Percentiles rank a stretch among this genome's conserved stretches.
These are phyloP conservation scores for Petunia hybrid DNA, from an alignment of 305 asterid species.

Conservation along the genomic window DNA sequence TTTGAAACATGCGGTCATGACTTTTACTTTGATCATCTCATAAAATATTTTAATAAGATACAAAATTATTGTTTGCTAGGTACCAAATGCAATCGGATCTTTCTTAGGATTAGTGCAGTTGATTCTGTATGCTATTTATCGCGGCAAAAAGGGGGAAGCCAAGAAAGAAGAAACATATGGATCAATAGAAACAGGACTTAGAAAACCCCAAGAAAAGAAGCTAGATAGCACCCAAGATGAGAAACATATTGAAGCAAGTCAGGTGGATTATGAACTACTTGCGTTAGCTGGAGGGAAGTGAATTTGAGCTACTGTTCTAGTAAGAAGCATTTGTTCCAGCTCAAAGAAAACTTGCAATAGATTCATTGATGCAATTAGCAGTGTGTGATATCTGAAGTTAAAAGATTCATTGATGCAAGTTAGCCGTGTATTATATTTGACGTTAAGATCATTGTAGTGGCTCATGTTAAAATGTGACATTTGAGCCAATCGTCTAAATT, in stretches of 20 bases:
- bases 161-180: slow-evolving; percentile 35
- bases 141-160: slow-evolving; percentile 42
- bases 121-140: slow-evolving; percentile 56
- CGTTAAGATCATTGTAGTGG: neutral
- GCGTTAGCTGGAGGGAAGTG: neutral
- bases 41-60: neutral
- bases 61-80: slow-evolving; percentile 33
- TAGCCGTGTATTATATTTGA: neutral
- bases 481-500: neutral
- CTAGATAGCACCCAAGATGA: neutral
- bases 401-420: neutral
- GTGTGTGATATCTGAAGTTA: neutral
- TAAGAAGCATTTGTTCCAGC: no score
- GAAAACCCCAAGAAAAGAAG: neutral
- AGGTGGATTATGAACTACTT: neutral
- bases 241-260: neutral
- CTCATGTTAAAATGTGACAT: neutral
- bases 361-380: no score
- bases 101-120: slow-evolving; percentile 64
- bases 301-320: neutral
- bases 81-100: slow-evolving; percentile 67
- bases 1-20: neutral
- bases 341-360: no score
- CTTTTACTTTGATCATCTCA: neutral
- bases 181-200: slow-evolving; percentile 44